Conservation (phyloP, 176 grass and related monocot genomes). For the Oryza nivara region DNA sequence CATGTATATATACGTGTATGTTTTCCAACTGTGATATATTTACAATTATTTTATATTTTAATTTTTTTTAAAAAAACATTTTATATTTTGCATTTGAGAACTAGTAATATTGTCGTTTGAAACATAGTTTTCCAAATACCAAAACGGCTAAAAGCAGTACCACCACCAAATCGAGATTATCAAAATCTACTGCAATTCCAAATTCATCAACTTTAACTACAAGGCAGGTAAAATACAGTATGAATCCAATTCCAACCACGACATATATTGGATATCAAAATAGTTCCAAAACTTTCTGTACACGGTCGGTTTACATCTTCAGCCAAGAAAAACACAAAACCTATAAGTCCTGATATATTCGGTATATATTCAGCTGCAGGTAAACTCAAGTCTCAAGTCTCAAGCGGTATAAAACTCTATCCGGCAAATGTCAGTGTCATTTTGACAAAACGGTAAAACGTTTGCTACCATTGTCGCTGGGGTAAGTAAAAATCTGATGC, state of each 20-base stretch:
- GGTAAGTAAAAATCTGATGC: conserved; percentile 33
- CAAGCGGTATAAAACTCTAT: conserved; percentile 51
- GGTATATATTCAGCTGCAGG: conserved; percentile 36
- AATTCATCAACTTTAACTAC: neutral
- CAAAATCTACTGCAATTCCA: neutral
- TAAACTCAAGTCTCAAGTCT: conserved; percentile 45
- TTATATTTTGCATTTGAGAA: neutral
- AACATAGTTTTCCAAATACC: neutral
- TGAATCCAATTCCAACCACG: neutral
- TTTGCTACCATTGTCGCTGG: conserved; percentile 20
- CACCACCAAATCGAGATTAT: neutral
- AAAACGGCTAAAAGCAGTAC: neutral
- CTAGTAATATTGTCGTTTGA: neutral
- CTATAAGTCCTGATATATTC: conserved; percentile 42
- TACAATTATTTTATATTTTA: neutral
- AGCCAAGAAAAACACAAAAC: conserved; percentile 55
- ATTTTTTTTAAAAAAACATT: neutral
- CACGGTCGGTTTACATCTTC: conserved; percentile 50
- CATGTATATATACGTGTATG: neutral
- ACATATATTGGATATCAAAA: conserved; percentile 42
- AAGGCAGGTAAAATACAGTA: conserved; percentile 31
- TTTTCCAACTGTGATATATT: neutral
- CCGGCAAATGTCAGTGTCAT: conserved; percentile 38
- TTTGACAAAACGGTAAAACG: conserved; percentile 24
- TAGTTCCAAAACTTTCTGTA: conserved; percentile 68